phyloP scores from a whole-genome alignment of 768 basidiomycete species.

The Podaxis pistillaris region DNA sequence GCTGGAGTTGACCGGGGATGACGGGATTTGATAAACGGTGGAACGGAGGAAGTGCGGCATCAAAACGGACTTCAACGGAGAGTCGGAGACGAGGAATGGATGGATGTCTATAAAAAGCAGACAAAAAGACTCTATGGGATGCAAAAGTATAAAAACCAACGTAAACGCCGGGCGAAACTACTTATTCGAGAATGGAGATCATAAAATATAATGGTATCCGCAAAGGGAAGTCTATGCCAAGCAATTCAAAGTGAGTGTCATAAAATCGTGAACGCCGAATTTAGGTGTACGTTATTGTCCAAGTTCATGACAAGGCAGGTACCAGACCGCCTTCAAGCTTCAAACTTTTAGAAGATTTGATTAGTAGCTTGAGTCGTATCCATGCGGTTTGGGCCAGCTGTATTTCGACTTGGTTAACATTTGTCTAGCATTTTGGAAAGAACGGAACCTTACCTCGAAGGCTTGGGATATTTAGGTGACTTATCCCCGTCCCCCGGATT shows the following conservation, averaged over 20 bases:
- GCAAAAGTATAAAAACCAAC: not conserved
- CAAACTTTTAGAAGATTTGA: not conserved
- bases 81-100: not conserved
- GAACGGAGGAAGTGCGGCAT: not conserved
- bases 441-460: not conserved
- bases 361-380: not conserved
- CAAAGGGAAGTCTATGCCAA: too few species aligned
- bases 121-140: not conserved
- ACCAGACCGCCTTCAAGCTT: not conserved
- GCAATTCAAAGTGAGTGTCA: too few species aligned
- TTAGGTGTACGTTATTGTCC: not conserved
- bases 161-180: not conserved
- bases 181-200: too few species aligned
- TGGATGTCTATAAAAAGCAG: not conserved
- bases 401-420: not conserved
- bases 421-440: not conserved
- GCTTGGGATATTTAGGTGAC: not conserved
- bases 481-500: not conserved
- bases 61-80: not conserved
- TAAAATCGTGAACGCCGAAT: too few species aligned
- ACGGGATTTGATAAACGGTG: too few species aligned
- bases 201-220: too few species aligned
- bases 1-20: too few species aligned
- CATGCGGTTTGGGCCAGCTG: not conserved
- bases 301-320: not conserved